Conservation (phyloP, 2,329 filamentous ascomycete genomes). For the Aspergillus transmontanensis region DNA sequence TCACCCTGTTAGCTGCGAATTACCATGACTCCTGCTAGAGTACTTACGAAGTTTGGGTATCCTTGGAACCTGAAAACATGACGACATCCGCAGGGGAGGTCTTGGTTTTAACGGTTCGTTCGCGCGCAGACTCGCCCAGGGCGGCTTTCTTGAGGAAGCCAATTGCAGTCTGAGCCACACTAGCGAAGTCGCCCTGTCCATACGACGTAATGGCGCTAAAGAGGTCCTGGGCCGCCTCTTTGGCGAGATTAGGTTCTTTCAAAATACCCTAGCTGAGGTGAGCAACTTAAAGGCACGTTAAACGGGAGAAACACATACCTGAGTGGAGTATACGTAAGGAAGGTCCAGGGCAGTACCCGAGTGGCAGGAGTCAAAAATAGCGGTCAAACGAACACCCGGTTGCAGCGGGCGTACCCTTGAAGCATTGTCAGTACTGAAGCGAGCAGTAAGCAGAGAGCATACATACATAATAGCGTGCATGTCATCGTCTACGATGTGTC, state of each 20-base stretch:
- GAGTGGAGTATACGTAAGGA: slow-evolving; percentile 69
- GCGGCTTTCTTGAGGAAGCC: slow-evolving; percentile 87
- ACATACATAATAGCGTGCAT: slow-evolving; percentile 68
- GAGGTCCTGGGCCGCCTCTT: slow-evolving; percentile 66
- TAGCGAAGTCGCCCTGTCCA: slow-evolving; percentile 76
- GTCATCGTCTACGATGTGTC: slow-evolving; percentile 77
- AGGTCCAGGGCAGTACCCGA: slow-evolving; percentile 68
- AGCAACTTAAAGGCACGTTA: background rate
- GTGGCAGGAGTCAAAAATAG: slow-evolving; percentile 70
- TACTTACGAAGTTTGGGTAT: slow-evolving; percentile 71
- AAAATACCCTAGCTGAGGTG: slow-evolving; percentile 52
- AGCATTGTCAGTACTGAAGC: background rate
- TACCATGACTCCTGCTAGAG: background rate
- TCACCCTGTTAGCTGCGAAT: background rate
- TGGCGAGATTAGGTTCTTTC: slow-evolving; percentile 69
- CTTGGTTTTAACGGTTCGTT: slow-evolving; percentile 82
- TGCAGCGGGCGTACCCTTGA: slow-evolving; percentile 70
- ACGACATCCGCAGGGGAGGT: slow-evolving; percentile 94
- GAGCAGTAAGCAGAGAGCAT: background rate
- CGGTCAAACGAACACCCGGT: slow-evolving; percentile 78
- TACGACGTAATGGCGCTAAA: slow-evolving; percentile 72
- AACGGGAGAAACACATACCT: slow-evolving; percentile 30
- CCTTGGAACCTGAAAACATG: slow-evolving; percentile 97
- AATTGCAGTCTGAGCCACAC: slow-evolving; percentile 78
- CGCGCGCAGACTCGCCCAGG: slow-evolving; percentile 73